Conservation (phyloP, 129 eudicot species). For the Escallonia herrerae region DNA sequence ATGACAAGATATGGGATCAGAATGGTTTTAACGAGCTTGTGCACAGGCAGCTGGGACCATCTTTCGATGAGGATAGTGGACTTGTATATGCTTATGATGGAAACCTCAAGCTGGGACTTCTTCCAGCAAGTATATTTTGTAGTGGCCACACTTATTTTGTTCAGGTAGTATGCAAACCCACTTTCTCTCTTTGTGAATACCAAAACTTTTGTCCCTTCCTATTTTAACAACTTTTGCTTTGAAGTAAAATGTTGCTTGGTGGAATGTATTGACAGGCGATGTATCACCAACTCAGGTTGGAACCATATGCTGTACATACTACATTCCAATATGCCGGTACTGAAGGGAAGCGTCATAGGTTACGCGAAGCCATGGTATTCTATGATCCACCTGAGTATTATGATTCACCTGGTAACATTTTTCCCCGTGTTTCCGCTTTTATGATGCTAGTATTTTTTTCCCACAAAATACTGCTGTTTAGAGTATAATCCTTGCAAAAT, state of each 20-base stretch:
- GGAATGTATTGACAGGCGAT: constrained; percentile 44
- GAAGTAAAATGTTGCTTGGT: background rate
- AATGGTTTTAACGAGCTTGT: constrained; percentile 84
- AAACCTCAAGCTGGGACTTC: constrained; percentile 75
- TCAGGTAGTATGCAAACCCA: constrained; percentile 40
- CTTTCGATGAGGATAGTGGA: constrained; percentile 91
- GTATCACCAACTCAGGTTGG: constrained; percentile 84
- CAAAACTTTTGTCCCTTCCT: background rate
- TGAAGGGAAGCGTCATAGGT: constrained; percentile 88
- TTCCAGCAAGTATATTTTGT: constrained; percentile 89
- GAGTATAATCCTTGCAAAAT: background rate
- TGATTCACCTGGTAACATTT: constrained; percentile 57
- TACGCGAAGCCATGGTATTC: constrained; percentile 91
- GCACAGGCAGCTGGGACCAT: constrained; percentile 77
- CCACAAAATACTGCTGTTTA: background rate
- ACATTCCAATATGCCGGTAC: constrained; percentile 97
- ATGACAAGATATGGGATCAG: constrained; percentile 97
- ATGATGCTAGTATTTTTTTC: background rate
- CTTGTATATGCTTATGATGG: constrained; percentile 97
- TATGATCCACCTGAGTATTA: constrained; percentile 95
- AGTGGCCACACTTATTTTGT: constrained; percentile 98
- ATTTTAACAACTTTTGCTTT: background rate
- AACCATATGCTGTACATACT: constrained; percentile 91
- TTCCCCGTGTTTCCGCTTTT: background rate
- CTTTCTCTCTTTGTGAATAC: background rate